Evolutionary conservation across 2,329 filamentous ascomycete species (phyloP).

Genomic region (Boeremia exigua): DNA sequence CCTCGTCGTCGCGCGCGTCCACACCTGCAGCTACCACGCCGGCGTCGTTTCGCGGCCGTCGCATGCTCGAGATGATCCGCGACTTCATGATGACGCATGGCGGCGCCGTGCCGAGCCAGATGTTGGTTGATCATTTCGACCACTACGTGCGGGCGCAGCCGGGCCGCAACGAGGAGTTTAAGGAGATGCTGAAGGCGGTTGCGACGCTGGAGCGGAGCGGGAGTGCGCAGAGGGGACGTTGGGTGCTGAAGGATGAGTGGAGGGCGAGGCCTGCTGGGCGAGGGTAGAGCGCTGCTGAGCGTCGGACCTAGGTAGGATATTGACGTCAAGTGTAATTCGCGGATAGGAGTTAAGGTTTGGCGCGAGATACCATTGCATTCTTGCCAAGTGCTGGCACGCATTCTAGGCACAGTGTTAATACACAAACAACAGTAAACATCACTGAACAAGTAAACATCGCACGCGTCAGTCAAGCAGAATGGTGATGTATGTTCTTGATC

Average conservation of each 20-base stretch:
- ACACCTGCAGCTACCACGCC: slow-evolving; percentile 37
- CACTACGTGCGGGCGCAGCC: slow-evolving; percentile 73
- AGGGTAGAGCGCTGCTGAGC: background rate
- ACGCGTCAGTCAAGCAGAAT: background rate
- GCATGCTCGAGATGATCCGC: slow-evolving; percentile 66
- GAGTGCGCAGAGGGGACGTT: slow-evolving; percentile 58
- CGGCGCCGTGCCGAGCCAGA: slow-evolving; percentile 79
- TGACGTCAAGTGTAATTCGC: background rate
- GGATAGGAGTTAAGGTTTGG: background rate
- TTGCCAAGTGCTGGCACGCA: slow-evolving; percentile 29
- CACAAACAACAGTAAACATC: background rate
- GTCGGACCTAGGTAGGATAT: too few species aligned
- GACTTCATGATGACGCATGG: slow-evolving; percentile 80
- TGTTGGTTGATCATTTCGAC: slow-evolving; percentile 90
- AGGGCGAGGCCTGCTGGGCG: slow-evolving; percentile 19
- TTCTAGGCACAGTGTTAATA: slow-evolving; percentile 6
- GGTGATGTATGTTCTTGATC: background rate
- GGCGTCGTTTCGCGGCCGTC: slow-evolving; percentile 42
- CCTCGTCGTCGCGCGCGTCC: slow-evolving; percentile 32
- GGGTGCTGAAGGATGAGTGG: slow-evolving; percentile 65
- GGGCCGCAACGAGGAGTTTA: slow-evolving; percentile 76
- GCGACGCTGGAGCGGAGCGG: slow-evolving; percentile 70
- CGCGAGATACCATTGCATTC: slow-evolving; percentile 17
- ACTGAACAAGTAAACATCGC: slow-evolving; percentile 1
- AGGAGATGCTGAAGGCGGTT: slow-evolving; percentile 76